A percentile compares a stretch with the other conserved stretches of the same genome.
phyloP scores from a whole-genome alignment of 2,329 filamentous ascomycete species.

The Aotearoamyces nothofagi region DNA sequence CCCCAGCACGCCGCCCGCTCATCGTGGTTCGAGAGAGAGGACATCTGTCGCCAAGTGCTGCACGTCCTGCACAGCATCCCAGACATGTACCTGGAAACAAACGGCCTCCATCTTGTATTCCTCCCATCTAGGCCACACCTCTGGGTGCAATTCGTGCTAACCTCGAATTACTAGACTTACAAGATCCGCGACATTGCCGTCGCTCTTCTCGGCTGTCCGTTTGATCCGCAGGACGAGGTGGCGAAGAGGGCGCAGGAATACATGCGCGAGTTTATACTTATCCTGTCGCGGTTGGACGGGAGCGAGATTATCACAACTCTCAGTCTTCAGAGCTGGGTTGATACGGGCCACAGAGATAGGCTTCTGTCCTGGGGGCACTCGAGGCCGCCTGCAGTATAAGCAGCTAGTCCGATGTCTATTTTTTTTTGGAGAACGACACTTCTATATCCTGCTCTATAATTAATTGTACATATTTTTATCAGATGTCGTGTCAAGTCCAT shows the following conservation, averaged over 20 bases:
- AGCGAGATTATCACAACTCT: constrained; percentile 20
- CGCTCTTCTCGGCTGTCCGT: constrained; percentile 20
- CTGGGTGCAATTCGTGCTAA: neutral
- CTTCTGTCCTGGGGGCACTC: too few relatives aligned
- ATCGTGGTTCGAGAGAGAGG: constrained; percentile 22
- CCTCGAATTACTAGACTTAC: constrained; percentile 10
- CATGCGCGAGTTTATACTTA: constrained; percentile 17
- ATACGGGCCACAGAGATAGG: too few relatives aligned
- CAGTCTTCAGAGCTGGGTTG: constrained; percentile 19
- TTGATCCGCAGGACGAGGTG: constrained; percentile 13
- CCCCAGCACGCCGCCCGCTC: neutral
- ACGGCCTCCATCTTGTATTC: constrained; percentile 20
- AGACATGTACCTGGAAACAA: constrained; percentile 18
- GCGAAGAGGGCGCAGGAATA: constrained; percentile 15
- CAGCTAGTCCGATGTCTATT: too few relatives aligned
- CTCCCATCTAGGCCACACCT: neutral
- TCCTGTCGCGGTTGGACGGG: constrained; percentile 16
- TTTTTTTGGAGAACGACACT: too few relatives aligned
- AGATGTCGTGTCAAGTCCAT: too few relatives aligned
- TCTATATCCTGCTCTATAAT: too few relatives aligned
- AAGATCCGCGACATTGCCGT: constrained; percentile 23
- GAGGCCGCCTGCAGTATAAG: too few relatives aligned
- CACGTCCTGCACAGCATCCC: constrained; percentile 21
- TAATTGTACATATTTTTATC: too few relatives aligned
- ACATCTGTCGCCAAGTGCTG: constrained; percentile 22